Base-by-base conservation (phyloP, 2,329 filamentous ascomycete genomes). In the Erysiphe pulchra region DNA sequence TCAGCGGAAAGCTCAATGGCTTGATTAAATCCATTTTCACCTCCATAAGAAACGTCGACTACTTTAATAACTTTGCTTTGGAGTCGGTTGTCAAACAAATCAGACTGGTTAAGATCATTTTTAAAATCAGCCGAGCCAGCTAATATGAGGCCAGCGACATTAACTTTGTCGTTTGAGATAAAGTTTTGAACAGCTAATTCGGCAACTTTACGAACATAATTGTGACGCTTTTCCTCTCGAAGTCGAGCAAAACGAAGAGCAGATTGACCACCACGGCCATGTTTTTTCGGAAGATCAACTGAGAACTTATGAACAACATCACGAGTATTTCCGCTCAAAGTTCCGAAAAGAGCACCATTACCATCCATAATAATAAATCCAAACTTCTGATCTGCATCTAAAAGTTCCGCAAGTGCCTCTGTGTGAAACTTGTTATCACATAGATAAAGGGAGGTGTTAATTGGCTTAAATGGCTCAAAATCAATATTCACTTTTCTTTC, bases 341-440 rank as follows among this genome's bases (percentile, higher is more conserved):
- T 98, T 57, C 90, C 90, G 55, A 98, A 98, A 30, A 98, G 76
- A 39, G 90, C 83, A 56, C 90, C 92, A 65, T 98, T 98, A 67
- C 90, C 90, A 61, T 98, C 90, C 90, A 98, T 98, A 67, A 98
- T 79, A 63, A 98, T 98, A 68, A 98, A 98, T 46, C 90, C 90
- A 56, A 98, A 98, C 65, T 92, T 94, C 66, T 95, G 90, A 62
- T 98, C 90, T 16, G 87, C 94, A 66, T 98, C 90, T 53, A 98
- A 78, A 58, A 98, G 74, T 68, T 98, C 90, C 53, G 86, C 90
- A 53, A 98, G 69, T 16, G 90, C 87, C 65, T 98, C 90, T 47
- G 90, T 98, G 62, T 98, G 90, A 65, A 98, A 98, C 61, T 98
- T 98, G 72, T 98, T 98, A 75, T 98, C 90, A 68, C 90, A 98